A percentile compares a stretch with the other conserved stretches of the same genome.
phyloP scores from a whole-genome alignment of 345 rosid species.

The Pugionium cornutum region DNA sequence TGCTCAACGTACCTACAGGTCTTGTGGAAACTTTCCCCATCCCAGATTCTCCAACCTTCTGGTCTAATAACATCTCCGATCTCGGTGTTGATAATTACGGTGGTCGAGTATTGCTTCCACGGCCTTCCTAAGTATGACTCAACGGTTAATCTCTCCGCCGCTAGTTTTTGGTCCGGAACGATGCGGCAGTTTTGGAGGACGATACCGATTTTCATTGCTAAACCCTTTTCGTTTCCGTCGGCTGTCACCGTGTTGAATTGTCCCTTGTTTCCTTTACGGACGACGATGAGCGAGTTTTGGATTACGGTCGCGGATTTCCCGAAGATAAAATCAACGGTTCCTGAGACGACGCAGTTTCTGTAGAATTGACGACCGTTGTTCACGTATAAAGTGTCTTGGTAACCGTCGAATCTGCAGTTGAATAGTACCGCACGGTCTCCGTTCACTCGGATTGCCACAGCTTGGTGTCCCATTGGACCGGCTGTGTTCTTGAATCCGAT shows the following conservation, averaged over 20 bases:
- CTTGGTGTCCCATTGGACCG: conserved; percentile 64
- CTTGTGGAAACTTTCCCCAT: conserved; percentile 35
- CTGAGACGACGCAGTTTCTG: conserved; percentile 67
- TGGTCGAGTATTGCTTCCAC: conserved; percentile 61
- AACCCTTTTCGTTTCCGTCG: conserved; percentile 44
- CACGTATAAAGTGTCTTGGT: conserved; percentile 66
- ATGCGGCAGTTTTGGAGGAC: conserved; percentile 76
- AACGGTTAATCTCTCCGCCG: conserved; percentile 35
- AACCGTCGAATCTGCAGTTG: conserved; percentile 68
- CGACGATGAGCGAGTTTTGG: conserved; percentile 69
- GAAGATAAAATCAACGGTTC: conserved; percentile 80
- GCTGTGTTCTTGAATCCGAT: conserved; percentile 79
- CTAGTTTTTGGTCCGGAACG: conserved; percentile 63
- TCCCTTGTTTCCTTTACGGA: conserved; percentile 46
- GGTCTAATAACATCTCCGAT: conserved; percentile 66
- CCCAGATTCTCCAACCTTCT: conserved; percentile 61
- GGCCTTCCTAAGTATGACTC: conserved; percentile 75
- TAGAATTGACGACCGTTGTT: conserved; percentile 66
- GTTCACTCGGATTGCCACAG: conserved; percentile 65
- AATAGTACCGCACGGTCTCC: conserved; percentile 54
- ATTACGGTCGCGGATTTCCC: conserved; percentile 57
- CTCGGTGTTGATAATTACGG: conserved; percentile 58
- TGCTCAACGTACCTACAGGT: conserved; percentile 54
- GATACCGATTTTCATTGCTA: conserved; percentile 47
- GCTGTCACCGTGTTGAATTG: conserved; percentile 69